Evolutionary conservation across 257 asterid species (phyloP).

Genomic region (Handroanthus guayacan): DNA sequence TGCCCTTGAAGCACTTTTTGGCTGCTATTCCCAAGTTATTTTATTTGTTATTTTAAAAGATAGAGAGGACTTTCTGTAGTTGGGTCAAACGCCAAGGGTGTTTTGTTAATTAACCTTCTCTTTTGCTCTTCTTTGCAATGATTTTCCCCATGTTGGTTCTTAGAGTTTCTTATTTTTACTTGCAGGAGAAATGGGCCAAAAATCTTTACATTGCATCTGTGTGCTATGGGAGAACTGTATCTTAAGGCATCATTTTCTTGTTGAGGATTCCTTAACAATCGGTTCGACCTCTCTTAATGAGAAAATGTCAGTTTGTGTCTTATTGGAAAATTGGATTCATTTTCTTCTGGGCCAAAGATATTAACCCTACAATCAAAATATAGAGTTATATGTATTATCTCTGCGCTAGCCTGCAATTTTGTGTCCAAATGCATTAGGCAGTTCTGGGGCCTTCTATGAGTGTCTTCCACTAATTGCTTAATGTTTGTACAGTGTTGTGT

Average conservation of each 20-base stretch:
- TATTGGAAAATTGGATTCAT: background rate
- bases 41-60: too few relatives aligned
- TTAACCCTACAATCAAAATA: conserved; percentile 9
- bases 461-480: conserved; percentile 23
- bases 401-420: conserved; percentile 28
- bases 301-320: background rate
- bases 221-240: conserved; percentile 83
- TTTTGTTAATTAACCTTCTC: too few relatives aligned
- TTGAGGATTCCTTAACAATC: conserved; percentile 16
- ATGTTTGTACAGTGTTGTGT: conserved; percentile 42
- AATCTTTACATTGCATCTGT: conserved; percentile 82
- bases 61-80: too few relatives aligned
- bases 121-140: background rate
- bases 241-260: conserved; percentile 45
- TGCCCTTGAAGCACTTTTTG: too few relatives aligned
- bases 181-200: conserved; percentile 88
- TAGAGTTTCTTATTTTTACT: background rate
- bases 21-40: too few relatives aligned
- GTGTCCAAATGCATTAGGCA: conserved; percentile 35
- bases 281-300: conserved; percentile 5
- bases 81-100: too few relatives aligned
- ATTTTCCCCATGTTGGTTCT: background rate
- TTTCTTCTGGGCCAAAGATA: conserved; percentile 8
- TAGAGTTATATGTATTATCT: conserved; percentile 22
- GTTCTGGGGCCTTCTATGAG: conserved; percentile 21